Conservation (phyloP, 306 rosid genomes). For the Rosa persica region DNA sequence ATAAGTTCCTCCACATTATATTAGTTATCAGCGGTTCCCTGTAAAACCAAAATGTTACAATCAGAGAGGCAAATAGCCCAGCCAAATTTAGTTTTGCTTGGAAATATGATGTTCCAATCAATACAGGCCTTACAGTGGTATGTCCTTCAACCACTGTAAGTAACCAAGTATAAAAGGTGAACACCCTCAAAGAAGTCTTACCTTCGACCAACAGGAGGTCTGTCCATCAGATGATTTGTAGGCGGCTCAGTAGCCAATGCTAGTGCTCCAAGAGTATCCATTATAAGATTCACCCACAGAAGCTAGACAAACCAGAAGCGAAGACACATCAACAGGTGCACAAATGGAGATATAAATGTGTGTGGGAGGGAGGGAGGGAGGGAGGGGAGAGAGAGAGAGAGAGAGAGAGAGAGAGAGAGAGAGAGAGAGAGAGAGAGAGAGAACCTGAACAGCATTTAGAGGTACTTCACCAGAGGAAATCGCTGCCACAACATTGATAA, state of each 20-base stretch:
- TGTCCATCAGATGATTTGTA: slow-evolving; percentile 85
- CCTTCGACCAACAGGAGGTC: slow-evolving; percentile 84
- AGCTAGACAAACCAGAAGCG: slow-evolving; percentile 53
- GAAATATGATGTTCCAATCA: not conserved
- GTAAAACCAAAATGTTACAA: slow-evolving; percentile 24
- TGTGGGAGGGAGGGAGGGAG: too few relatives aligned
- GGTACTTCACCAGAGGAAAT: slow-evolving; percentile 83
- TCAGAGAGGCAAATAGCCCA: not conserved
- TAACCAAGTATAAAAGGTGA: not conserved
- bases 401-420: slow-evolving; percentile 12
- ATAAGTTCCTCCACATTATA: slow-evolving; percentile 93
- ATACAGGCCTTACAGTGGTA: not conserved
- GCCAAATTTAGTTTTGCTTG: not conserved
- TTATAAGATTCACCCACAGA: slow-evolving; percentile 98
- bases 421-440: slow-evolving; percentile 28
- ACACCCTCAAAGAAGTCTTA: slow-evolving; percentile 17
- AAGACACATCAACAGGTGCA: slow-evolving; percentile 21
- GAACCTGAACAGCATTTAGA: slow-evolving; percentile 94
- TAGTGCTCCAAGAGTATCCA: slow-evolving; percentile 98
- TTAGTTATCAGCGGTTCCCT: slow-evolving; percentile 92
- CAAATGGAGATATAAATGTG: not conserved
- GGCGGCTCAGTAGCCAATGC: slow-evolving; percentile 99
- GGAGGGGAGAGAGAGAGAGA: too few relatives aligned
- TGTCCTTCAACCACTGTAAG: not conserved
- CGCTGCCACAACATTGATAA: slow-evolving; percentile 84